A percentile compares a stretch with the other conserved stretches of the same genome.
These are phyloP conservation scores for Globisporangium orthogonon DNA, from an alignment of 352 stramenopile species.

Conservation along the genomic window DNA sequence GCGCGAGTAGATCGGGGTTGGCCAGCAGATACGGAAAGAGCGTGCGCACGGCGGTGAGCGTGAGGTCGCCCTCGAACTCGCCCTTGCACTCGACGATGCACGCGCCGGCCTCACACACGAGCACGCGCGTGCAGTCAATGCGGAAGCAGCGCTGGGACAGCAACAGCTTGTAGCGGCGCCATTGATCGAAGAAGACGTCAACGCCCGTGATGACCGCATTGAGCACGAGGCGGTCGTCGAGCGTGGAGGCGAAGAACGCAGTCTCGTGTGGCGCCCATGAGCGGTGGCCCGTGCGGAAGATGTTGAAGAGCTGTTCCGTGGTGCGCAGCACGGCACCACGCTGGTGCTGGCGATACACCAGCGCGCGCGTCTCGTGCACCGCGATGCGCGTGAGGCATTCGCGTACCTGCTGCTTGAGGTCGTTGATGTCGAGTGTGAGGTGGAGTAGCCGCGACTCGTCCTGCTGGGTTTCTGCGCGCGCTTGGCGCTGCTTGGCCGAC, in stretches of 20 bases:
- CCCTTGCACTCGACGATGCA: slow-evolving; percentile 6
- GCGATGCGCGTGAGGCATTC: slow-evolving; percentile 3
- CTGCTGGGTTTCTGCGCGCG: neutral
- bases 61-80: slow-evolving; percentile 7
- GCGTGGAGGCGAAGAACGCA: slow-evolving; percentile 14
- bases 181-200: slow-evolving; percentile 31
- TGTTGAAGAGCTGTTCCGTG: slow-evolving; percentile 26
- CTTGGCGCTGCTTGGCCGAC: slow-evolving; percentile 4
- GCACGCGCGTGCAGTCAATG: slow-evolving; percentile 16
- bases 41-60: slow-evolving; percentile 6
- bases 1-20: slow-evolving; percentile 2
- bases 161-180: slow-evolving; percentile 35
- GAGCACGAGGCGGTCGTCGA: slow-evolving; percentile 22
- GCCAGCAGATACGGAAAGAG: slow-evolving; percentile 9
- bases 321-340: neutral
- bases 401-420: slow-evolving; percentile 11
- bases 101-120: slow-evolving; percentile 10
- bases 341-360: neutral
- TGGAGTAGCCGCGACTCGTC: slow-evolving; percentile 7
- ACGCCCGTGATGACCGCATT: slow-evolving; percentile 12
- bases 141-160: slow-evolving; percentile 19
- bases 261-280: slow-evolving; percentile 5
- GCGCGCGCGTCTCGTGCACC: slow-evolving; percentile 1
- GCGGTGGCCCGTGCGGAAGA: slow-evolving; percentile 23
- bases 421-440: slow-evolving; percentile 12